These are phyloP conservation scores for Tolypocladium inflatum DNA, from an alignment of 2,329 filamentous ascomycete genomes.

Conservation along the genomic window DNA sequence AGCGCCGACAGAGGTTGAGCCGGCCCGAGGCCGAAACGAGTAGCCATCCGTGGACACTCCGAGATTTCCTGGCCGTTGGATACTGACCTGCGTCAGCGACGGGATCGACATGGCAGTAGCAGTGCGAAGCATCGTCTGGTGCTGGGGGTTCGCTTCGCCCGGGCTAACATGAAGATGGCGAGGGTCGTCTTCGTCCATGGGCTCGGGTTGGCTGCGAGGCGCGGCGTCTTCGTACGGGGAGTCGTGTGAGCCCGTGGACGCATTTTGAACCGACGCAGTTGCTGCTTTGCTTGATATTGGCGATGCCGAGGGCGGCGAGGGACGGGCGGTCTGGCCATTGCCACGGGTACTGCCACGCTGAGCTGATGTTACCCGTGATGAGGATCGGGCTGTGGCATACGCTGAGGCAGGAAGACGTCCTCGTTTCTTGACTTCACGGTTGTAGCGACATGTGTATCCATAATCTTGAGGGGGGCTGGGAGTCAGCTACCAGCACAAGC, in stretches of 20 bases:
- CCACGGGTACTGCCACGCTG: neutral
- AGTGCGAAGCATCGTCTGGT: slow-evolving; percentile 3
- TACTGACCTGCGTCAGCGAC: slow-evolving; percentile 11
- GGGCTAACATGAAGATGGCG: neutral
- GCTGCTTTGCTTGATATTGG: neutral
- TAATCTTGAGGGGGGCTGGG: slow-evolving; percentile 17
- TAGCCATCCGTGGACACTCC: neutral
- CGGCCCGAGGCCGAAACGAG: neutral
- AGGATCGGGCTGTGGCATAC: neutral
- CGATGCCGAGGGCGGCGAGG: neutral
- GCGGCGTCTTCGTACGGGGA: neutral
- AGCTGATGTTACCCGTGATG: neutral
- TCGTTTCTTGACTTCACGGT: slow-evolving; percentile 26
- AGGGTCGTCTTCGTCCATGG: neutral
- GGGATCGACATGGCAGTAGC: slow-evolving; percentile 10
- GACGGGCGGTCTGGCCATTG: neutral
- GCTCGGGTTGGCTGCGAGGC: neutral
- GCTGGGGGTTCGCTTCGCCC: neutral
- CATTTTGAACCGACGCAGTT: neutral
- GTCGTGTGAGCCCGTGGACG: neutral
- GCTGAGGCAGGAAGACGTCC: slow-evolving; percentile 20
- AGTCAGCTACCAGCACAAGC: neutral
- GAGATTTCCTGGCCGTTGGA: slow-evolving; percentile 3
- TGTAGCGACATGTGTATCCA: slow-evolving; percentile 26
- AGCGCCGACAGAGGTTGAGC: slow-evolving; percentile 1